Base-by-base conservation (phyloP, 768 basidiomycete species). In the Boletus fagicola region DNA sequence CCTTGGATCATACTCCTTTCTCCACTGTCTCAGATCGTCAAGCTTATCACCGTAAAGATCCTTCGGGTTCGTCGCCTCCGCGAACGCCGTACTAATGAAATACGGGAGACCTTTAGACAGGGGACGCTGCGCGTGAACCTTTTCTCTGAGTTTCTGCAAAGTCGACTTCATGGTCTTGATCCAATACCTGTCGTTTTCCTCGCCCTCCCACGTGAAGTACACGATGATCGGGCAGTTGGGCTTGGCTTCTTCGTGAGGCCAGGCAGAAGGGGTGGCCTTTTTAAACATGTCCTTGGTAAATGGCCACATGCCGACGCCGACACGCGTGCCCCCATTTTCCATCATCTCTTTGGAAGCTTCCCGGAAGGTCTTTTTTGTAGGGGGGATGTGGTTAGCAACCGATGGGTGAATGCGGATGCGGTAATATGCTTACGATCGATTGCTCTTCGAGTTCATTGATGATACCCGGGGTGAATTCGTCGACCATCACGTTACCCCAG, bases 221-320 rank as follows among this genome's bases (percentile, higher is more conserved):
- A 56, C 49, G 26, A 57, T 28, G 22, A 65, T 44, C 11, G 65
- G 64, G 12, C 49, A 48, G 50, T 63, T 65, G 26, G 54, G 61
- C 20, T 45, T 15, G 28, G 8, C 18, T 9, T 3, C 31, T 16
- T 52, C 2, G 53, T 62, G 64, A 0, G 64, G 64, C 64, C 64
- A 65, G 4, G 64, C 64, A 13, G 53, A 47, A 7, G 12, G 2
- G 4, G 49, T 65, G 13, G 61, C 50, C 0, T 45, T 20, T 13
- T 62, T 30, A 13, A 62, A 65, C 54, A 65, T 65, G 43, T 44
- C 31, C 9, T 33, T 10, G 28, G 61, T 54, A 10, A 65, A 65
- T 1, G 64, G 60, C 64, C 64, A 65, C 10, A 65, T 11, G 24
- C 50, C 36, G 7, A 62, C 15, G 18, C 16, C 47, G 49, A 57